phyloP scores from a whole-genome alignment of 2,329 filamentous ascomycete species.

The Fusarium sp. region DNA sequence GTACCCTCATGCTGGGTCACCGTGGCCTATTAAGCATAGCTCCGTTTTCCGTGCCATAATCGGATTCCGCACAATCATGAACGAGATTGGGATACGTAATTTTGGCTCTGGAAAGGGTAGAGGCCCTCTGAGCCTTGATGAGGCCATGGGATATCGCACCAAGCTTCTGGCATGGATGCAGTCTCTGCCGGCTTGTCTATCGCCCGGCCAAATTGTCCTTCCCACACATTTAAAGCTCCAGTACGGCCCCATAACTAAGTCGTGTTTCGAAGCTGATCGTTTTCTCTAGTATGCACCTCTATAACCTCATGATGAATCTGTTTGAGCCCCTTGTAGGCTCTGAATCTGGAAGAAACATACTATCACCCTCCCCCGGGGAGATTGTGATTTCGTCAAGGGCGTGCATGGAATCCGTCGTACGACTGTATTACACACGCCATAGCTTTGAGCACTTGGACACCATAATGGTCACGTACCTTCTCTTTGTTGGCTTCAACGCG shows the following conservation, averaged over 20 bases:
- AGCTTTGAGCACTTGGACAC: not conserved
- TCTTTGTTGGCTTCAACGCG: not conserved
- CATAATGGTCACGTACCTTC: not conserved
- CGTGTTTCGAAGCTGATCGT: not conserved
- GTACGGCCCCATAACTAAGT: not conserved
- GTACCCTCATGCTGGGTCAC: not conserved
- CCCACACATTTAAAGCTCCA: not conserved
- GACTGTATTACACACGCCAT: not conserved
- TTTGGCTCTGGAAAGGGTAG: not conserved
- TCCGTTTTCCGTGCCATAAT: not conserved
- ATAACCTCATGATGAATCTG: not conserved
- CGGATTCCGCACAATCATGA: not conserved
- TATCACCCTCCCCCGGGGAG: not conserved
- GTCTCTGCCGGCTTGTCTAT: not conserved
- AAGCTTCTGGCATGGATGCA: not conserved
- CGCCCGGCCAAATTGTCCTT: not conserved
- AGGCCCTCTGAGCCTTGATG: not conserved
- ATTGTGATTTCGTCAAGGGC: not conserved
- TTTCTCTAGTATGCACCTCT: not conserved
- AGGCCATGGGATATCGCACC: not conserved
- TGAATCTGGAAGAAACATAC: not conserved
- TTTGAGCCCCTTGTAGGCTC: not conserved
- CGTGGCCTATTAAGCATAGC: not conserved
- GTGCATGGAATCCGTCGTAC: not conserved
- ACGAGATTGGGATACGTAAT: not conserved